phyloP scores from a whole-genome alignment of 163 green algal species.

The Coccomyxa subellipsoidea region DNA sequence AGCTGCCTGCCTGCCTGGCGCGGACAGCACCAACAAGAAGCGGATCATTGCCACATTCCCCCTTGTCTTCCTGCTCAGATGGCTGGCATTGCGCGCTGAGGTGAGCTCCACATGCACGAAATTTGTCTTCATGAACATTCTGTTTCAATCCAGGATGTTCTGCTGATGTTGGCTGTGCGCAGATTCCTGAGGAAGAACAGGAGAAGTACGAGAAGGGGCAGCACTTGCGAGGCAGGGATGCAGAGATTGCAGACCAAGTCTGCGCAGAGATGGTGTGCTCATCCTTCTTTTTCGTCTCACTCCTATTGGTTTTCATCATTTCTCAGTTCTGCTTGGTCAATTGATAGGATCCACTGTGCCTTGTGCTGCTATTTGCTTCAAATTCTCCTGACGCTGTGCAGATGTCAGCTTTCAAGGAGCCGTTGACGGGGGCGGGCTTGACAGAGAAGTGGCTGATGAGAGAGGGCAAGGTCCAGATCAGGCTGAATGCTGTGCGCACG shows the following conservation, averaged over 20 bases:
- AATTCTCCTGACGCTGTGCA: no score
- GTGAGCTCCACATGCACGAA: not conserved
- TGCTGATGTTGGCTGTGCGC: not conserved
- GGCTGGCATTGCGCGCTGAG: not conserved
- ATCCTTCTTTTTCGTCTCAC: not conserved
- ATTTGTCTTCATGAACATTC: no score
- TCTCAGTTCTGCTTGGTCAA: no score
- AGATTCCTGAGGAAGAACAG: conserved; percentile 6
- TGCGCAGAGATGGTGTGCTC: conserved; percentile 7
- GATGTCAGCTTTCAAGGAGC: not conserved
- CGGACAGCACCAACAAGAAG: not conserved
- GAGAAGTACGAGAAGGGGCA: conserved; percentile 13
- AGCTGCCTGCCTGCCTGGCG: not conserved
- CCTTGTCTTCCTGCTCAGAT: conserved; percentile 5
- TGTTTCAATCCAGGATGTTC: not conserved
- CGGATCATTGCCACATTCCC: not conserved
- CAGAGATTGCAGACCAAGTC: not conserved
- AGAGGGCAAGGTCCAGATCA: not conserved
- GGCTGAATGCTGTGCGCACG: not conserved
- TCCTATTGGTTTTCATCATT: no score
- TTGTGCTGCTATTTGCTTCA: no score
- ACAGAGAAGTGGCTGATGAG: not conserved
- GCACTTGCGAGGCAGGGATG: not conserved
- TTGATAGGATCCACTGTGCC: no score
- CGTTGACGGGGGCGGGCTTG: not conserved